These are phyloP conservation scores for Apophysomyces trapeziformis DNA, from an alignment of 371 early-diverging fungal species.

Conservation along the genomic window DNA sequence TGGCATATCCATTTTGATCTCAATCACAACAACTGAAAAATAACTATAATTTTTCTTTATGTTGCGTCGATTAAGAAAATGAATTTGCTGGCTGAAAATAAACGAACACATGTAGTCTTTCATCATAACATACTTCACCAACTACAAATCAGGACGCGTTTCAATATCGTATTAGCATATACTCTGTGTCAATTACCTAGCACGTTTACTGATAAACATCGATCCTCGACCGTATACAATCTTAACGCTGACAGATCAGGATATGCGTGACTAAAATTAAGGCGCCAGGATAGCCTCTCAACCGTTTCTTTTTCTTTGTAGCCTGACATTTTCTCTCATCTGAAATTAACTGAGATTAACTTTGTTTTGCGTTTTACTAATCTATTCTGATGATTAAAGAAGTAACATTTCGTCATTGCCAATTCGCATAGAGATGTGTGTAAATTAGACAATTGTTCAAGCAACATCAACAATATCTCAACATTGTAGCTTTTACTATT, in stretches of 20 bases:
- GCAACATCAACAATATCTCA: too few species aligned
- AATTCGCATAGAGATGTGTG: too few species aligned
- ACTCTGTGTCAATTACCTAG: background rate
- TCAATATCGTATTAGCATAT: background rate
- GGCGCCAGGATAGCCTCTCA: background rate
- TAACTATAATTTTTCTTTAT: background rate
- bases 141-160: background rate
- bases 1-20: background rate
- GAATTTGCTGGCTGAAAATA: background rate
- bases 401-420: too few species aligned
- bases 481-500: too few species aligned
- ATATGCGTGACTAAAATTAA: background rate
- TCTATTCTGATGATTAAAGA: too few species aligned
- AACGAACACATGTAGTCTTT: background rate
- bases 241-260: conserved; percentile 10
- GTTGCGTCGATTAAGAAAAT: background rate
- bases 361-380: too few species aligned
- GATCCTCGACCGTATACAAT: background rate
- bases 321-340: too few species aligned
- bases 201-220: background rate
- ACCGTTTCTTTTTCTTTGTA: background rate
- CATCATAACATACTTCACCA: background rate
- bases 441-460: too few species aligned
- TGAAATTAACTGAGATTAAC: too few species aligned
- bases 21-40: background rate